Evolutionary conservation across 2,329 filamentous ascomycete species (phyloP).

Genomic region (Aspergillus neoniger): DNA sequence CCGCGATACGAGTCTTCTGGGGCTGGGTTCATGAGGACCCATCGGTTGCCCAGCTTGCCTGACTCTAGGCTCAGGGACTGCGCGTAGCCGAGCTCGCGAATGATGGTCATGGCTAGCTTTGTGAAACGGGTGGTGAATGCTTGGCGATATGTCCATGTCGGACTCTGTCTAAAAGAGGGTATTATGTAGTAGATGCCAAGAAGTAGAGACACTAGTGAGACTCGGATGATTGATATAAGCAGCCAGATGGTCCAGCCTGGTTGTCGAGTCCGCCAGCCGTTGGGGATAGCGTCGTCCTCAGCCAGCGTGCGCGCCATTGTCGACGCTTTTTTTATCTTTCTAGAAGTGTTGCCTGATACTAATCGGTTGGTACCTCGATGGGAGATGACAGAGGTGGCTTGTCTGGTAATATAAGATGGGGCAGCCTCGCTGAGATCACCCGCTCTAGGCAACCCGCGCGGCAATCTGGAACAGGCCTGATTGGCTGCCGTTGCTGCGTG

Average conservation of each 20-base stretch:
- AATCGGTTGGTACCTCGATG: too few relatives aligned
- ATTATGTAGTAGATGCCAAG: background rate
- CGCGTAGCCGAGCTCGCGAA: background rate
- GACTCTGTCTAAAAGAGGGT: background rate
- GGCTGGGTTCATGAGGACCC: background rate
- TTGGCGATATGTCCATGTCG: constrained; percentile 3
- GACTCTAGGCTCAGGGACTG: constrained; percentile 1
- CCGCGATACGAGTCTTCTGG: background rate
- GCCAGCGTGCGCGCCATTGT: background rate
- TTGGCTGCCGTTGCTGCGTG: background rate
- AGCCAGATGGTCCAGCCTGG: background rate
- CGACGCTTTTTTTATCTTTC: background rate
- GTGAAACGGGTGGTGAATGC: background rate
- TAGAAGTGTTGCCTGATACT: too few relatives aligned
- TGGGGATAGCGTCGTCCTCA: background rate
- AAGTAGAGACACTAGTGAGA: background rate
- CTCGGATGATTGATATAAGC: background rate
- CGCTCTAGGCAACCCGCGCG: background rate
- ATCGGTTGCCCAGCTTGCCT: background rate
- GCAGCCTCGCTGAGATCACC: background rate
- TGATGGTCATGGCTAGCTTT: background rate
- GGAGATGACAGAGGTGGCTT: background rate
- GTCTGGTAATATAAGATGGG: background rate
- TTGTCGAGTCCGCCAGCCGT: constrained; percentile 1
- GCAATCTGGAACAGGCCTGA: background rate